phyloP scores from a whole-genome alignment of 1,284 basidiomycete genomes.

The Anthracocystis walkeri region DNA sequence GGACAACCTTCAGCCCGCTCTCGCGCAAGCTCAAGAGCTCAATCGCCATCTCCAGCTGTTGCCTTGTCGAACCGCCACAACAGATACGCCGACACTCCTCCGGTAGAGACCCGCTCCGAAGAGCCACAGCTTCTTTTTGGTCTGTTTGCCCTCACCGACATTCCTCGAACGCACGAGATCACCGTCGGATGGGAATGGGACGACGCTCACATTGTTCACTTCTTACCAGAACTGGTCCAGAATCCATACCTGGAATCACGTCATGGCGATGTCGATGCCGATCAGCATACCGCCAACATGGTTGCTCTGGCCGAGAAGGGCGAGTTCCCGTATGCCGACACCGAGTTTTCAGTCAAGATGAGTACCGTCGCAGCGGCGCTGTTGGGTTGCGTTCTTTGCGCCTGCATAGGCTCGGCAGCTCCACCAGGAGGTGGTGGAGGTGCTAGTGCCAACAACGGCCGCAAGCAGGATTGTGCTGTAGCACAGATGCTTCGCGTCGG shows the following conservation, averaged over 20 bases:
- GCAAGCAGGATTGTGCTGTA: slow-evolving; percentile 67
- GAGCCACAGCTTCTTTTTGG: slow-evolving; percentile 78
- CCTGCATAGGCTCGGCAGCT: slow-evolving; percentile 62
- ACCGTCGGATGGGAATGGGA: slow-evolving; percentile 97
- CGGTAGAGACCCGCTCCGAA: slow-evolving; percentile 57
- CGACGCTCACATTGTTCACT: slow-evolving; percentile 87
- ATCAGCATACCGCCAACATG: slow-evolving; percentile 48
- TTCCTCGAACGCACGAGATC: slow-evolving; percentile 85
- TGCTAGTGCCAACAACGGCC: slow-evolving; percentile 59
- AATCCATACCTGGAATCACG: slow-evolving; percentile 59
- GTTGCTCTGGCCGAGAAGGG: slow-evolving; percentile 55
- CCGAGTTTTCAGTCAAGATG: slow-evolving; percentile 63
- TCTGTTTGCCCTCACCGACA: slow-evolving; percentile 82
- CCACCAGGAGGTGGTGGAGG: slow-evolving; percentile 59
- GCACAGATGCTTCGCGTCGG: slow-evolving; percentile 68
- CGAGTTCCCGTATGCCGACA: slow-evolving; percentile 66
- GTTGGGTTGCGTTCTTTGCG: slow-evolving; percentile 62
- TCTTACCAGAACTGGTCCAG: slow-evolving; percentile 79
- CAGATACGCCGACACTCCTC: slow-evolving; percentile 50
- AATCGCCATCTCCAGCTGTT: slow-evolving; percentile 22
- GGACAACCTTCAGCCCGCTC: slow-evolving; percentile 35
- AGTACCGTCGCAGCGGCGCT: slow-evolving; percentile 60
- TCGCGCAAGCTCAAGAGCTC: slow-evolving; percentile 36
- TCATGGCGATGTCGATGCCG: slow-evolving; percentile 26
- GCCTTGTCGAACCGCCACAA: slow-evolving; percentile 21